Percentiles rank a stretch among this genome's conserved stretches.
phyloP scores from a whole-genome alignment of 1,284 basidiomycete genomes.

The Moesziomyces sp. region DNA sequence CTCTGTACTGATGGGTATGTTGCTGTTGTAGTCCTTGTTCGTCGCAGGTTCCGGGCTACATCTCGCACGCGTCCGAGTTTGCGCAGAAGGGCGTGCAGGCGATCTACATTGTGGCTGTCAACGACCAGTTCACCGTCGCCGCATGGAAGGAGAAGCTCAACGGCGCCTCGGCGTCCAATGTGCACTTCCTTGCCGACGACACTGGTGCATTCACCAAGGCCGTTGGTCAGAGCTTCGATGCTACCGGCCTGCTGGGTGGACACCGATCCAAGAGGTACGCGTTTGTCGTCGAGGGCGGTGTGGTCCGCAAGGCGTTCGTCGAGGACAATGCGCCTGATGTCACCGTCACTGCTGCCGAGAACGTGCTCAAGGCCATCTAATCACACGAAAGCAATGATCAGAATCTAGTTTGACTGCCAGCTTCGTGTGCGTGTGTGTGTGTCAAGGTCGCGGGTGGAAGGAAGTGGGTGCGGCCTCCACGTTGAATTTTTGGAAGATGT shows the following conservation, averaged over 20 bases:
- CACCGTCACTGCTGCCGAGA: conserved; percentile 58
- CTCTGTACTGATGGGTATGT: neutral
- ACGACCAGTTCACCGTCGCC: conserved; percentile 61
- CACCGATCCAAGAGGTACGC: conserved; percentile 55
- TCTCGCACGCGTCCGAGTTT: conserved; percentile 55
- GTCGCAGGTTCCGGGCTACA: conserved; percentile 65
- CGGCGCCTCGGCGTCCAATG: conserved; percentile 31
- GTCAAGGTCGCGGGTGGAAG: no score
- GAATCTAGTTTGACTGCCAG: neutral
- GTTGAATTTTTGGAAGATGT: no score
- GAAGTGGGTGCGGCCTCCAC: no score
- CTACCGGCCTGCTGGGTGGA: conserved; percentile 57
- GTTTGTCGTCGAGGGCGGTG: conserved; percentile 55
- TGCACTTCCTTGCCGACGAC: conserved; percentile 65
- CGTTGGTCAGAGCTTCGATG: conserved; percentile 61
- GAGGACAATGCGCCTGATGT: conserved; percentile 59
- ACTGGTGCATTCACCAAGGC: conserved; percentile 63
- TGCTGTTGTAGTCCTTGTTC: conserved; percentile 54
- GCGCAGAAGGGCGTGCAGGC: conserved; percentile 57
- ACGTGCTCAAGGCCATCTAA: conserved; percentile 51
- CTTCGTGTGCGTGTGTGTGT: neutral
- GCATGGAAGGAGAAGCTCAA: conserved; percentile 66
- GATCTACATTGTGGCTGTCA: conserved; percentile 63
- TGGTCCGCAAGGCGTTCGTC: conserved; percentile 55
- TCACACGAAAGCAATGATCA: no score